These are phyloP conservation scores for Rhododendron ferrugineum DNA, from an alignment of 148 eudicot species.

Conservation along the genomic window DNA sequence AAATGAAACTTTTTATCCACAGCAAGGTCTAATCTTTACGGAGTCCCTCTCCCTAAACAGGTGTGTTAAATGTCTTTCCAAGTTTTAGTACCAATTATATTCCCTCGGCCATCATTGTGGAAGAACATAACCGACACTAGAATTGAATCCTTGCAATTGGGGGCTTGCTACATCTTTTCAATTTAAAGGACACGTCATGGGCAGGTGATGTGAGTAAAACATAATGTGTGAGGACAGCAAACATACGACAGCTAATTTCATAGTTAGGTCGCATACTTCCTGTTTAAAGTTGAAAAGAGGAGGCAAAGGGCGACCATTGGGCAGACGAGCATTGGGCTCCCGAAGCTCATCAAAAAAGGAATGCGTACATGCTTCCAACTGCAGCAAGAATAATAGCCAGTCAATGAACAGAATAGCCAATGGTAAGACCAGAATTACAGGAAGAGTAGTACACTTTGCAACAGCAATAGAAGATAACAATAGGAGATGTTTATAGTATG, in stretches of 20 bases:
- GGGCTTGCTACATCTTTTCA: not conserved
- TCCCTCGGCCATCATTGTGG: not conserved
- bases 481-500: not conserved
- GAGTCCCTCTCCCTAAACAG: not conserved
- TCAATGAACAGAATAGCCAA: not conserved
- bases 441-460: not conserved
- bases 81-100: not conserved
- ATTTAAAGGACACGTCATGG: not conserved
- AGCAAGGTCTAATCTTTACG: not conserved
- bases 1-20: not conserved
- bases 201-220: not conserved
- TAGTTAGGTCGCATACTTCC: constrained; percentile 51
- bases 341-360: constrained; percentile 94
- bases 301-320: constrained; percentile 86
- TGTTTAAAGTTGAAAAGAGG: constrained; percentile 90
- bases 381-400: constrained; percentile 16
- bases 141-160: not conserved
- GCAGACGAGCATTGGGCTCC: constrained; percentile 86
- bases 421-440: not conserved
- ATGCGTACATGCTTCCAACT: constrained; percentile 96
- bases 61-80: not conserved
- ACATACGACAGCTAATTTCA: not conserved
- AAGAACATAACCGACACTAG: not conserved
- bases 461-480: not conserved
- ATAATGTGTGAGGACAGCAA: not conserved